Conservation (phyloP, 169 alveolate genomes). For the Eimeria praecox region DNA sequence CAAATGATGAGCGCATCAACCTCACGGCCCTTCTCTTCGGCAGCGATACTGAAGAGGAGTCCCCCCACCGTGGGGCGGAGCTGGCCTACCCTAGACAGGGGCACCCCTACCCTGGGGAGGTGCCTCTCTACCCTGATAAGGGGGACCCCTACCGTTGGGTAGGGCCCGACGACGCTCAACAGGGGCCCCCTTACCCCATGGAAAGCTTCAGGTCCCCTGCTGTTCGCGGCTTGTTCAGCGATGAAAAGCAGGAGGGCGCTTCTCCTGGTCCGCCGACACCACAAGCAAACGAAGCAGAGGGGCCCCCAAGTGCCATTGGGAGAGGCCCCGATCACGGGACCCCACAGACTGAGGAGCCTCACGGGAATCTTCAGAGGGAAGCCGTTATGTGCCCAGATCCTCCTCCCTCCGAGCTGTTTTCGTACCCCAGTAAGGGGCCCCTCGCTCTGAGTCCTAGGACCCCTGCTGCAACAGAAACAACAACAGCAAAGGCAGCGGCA, state of each 20-base stretch:
- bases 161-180: neutral
- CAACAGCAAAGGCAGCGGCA: neutral
- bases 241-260: neutral
- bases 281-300: neutral
- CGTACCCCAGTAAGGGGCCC: neutral
- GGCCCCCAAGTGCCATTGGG: neutral
- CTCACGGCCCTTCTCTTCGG: constrained; percentile 49
- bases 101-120: neutral
- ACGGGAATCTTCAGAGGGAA: neutral
- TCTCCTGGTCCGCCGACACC: neutral
- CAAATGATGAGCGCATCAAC: constrained; percentile 20
- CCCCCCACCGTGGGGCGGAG: neutral
- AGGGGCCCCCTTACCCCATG: constrained; percentile 29
- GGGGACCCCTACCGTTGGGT: neutral
- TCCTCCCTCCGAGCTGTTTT: neutral
- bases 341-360: neutral
- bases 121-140: neutral
- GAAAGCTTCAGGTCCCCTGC: neutral
- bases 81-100: neutral
- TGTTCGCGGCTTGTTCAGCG: constrained; percentile 32
- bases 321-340: neutral
- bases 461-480: neutral
- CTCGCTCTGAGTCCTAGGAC: neutral
- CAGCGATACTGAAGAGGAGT: neutral
- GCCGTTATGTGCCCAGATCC: neutral